Evolutionary conservation across 192 early-diverging fungal genomes (phyloP).

Genomic region (Coemansia sp.): DNA sequence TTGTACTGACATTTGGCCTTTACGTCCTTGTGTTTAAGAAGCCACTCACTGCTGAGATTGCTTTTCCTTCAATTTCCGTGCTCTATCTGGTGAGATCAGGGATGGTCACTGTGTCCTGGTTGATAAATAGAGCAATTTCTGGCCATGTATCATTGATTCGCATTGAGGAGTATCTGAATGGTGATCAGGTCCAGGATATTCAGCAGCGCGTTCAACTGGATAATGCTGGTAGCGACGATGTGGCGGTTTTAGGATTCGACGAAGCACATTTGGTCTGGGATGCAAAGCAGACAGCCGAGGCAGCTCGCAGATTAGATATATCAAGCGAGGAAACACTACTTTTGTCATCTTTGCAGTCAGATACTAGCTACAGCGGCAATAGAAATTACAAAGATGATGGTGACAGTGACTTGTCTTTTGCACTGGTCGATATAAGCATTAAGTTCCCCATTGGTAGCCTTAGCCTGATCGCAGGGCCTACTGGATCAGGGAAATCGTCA

Average conservation of each 20-base stretch:
- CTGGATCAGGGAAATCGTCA: too few relatives aligned
- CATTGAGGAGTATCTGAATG: not conserved
- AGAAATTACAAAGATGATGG: not conserved
- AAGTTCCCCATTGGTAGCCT: constrained; percentile 66
- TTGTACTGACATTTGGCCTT: not conserved
- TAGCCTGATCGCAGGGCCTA: constrained; percentile 71
- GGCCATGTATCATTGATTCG: not conserved
- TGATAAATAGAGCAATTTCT: not conserved
- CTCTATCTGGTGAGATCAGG: not conserved
- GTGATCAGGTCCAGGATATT: not conserved
- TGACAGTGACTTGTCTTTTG: constrained; percentile 49
- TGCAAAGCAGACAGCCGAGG: not conserved
- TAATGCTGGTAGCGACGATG: not conserved
- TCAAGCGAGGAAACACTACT: not conserved
- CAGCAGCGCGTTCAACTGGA: not conserved
- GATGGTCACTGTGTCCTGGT: not conserved
- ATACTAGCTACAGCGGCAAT: not conserved
- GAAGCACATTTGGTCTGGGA: not conserved
- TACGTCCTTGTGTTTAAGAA: not conserved
- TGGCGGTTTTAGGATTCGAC: not conserved
- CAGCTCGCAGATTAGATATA: not conserved
- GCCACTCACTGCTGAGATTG: not conserved
- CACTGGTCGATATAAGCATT: constrained; percentile 61
- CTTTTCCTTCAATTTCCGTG: not conserved
- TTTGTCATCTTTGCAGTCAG: not conserved